Conservation (phyloP, 148 eudicot species). For the Beta vulgaris region DNA sequence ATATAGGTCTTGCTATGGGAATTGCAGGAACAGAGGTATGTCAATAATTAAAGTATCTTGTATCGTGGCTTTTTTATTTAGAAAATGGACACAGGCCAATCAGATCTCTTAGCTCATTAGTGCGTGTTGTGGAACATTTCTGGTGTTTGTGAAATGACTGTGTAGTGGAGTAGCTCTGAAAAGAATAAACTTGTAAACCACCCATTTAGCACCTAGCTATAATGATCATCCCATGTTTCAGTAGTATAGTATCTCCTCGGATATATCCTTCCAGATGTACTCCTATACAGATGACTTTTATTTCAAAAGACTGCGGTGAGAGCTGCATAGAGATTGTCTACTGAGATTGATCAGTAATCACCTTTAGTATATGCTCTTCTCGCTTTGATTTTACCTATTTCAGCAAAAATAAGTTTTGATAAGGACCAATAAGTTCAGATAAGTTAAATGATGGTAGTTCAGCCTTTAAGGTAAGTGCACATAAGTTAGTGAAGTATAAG, state of each 20-base stretch:
- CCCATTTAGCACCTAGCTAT: not conserved
- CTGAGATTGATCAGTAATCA: not conserved
- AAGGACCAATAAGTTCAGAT: too few relatives aligned
- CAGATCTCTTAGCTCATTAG: constrained; percentile 2
- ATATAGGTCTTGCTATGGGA: constrained; percentile 54
- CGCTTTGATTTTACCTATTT: too few relatives aligned
- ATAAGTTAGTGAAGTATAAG: too few relatives aligned
- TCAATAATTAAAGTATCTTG: constrained; percentile 3
- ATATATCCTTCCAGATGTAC: not conserved
- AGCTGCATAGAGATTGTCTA: not conserved
- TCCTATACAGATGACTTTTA: not conserved
- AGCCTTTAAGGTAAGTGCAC: too few relatives aligned
- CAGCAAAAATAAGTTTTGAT: too few relatives aligned
- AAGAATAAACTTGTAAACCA: not conserved
- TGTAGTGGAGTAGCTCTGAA: not conserved
- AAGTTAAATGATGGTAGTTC: too few relatives aligned
- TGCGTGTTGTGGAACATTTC: not conserved
- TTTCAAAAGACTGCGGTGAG: not conserved
- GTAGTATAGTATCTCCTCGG: not conserved
- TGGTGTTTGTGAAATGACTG: not conserved
- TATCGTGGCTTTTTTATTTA: not conserved
- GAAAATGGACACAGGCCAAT: not conserved
- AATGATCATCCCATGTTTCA: not conserved
- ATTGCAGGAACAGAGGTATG: constrained; percentile 55
- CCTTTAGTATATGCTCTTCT: too few relatives aligned